Evolutionary conservation across 768 basidiomycete species (phyloP), one percentile per base, ranked within the genome.

Genomic region (Naganishia friedmannii): DNA sequence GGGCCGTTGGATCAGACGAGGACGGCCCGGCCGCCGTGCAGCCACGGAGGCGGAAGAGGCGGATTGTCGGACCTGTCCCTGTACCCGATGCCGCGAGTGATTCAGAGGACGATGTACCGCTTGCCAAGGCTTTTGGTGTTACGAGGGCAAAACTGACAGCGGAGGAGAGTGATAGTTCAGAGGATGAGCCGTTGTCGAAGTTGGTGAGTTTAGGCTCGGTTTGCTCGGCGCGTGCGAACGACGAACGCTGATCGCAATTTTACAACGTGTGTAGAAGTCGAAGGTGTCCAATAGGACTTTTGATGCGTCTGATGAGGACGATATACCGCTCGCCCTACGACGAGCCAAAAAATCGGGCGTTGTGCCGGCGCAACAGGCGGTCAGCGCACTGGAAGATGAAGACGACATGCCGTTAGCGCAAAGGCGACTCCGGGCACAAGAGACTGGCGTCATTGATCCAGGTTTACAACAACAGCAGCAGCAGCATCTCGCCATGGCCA

Each of bases 341-440:
- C 74, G 74, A 37, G 70, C 73, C 34, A 54, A 66, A 6, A 70
- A 70, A 45, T 55, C 66, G 23, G 53, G 45, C 26, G n/a, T 19
- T 15, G 34, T 9, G n/a, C n/a, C n/a, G 48, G 34, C 10, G 13
- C 51, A 26, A 12, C 70, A 65, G 55, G 45, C 60, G 29, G 28
- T 60, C n/a, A 48, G 48, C 28, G 51, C 63, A 19, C 66, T 32
- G 3, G 67, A 65, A 34, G 72, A 69, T 23, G 56, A 53, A 15
- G 74, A 74, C 58, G 74, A 78, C 32, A 74, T 81, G 15, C 76
- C 78, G 15, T 45, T 81, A 5, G 80, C 78, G 66, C 71, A 79
- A 57, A 74, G 74, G 69, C 75, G 76, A 58, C 71, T 73, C 21
- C 65, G 63, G n/a, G 73, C 72, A n/a, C 73, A 76, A 37, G 66